Percentiles rank a stretch among this genome's conserved stretches.
Evolutionary conservation across 1,284 basidiomycete species (phyloP).

Genomic region (Neolentinus lepideus): DNA sequence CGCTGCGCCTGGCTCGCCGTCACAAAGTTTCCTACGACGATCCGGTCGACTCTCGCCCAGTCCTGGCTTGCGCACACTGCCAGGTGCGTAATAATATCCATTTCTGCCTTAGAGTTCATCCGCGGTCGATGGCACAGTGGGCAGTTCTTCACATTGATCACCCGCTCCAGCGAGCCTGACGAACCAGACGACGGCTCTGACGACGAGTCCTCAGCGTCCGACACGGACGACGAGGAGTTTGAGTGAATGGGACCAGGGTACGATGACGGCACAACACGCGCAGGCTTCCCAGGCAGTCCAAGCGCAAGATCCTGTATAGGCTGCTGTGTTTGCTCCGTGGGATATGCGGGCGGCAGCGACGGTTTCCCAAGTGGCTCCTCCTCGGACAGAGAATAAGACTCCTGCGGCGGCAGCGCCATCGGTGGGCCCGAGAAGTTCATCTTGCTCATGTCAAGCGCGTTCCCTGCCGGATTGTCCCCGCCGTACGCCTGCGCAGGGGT

Average conservation of each 20-base stretch:
- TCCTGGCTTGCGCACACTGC: conserved; percentile 92
- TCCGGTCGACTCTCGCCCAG: conserved; percentile 83
- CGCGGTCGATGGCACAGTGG: conserved; percentile 90
- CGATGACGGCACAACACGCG: conserved; percentile 2
- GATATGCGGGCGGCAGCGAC: conserved; percentile 17
- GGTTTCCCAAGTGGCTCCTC: conserved; percentile 13
- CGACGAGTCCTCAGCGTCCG: conserved; percentile 38
- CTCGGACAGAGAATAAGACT: conserved; percentile 6
- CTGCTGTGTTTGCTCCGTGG: conserved; percentile 39
- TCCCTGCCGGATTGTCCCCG: conserved; percentile 22
- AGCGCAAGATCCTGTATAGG: conserved; percentile 25
- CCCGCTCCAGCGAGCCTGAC: conserved; percentile 51
- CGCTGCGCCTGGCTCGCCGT: conserved; percentile 94
- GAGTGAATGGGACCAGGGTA: conserved; percentile 13
- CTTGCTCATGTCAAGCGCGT: conserved; percentile 40
- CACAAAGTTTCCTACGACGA: conserved; percentile 93
- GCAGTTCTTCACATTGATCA: conserved; percentile 93
- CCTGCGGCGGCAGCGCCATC: conserved; percentile 8
- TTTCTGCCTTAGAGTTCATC: conserved; percentile 79
- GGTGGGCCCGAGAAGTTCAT: conserved; percentile 61
- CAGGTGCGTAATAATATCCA: conserved; percentile 90
- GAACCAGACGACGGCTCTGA: conserved; percentile 17
- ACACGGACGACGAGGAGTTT: conserved; percentile 23
- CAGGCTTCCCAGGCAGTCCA: conserved; percentile 5
- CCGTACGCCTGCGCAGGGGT: conserved; percentile 36